Percentiles rank a stretch among this genome's conserved stretches.
phyloP scores from a whole-genome alignment of 2,329 filamentous ascomycete genomes.

The Xenoacremonium recifei region DNA sequence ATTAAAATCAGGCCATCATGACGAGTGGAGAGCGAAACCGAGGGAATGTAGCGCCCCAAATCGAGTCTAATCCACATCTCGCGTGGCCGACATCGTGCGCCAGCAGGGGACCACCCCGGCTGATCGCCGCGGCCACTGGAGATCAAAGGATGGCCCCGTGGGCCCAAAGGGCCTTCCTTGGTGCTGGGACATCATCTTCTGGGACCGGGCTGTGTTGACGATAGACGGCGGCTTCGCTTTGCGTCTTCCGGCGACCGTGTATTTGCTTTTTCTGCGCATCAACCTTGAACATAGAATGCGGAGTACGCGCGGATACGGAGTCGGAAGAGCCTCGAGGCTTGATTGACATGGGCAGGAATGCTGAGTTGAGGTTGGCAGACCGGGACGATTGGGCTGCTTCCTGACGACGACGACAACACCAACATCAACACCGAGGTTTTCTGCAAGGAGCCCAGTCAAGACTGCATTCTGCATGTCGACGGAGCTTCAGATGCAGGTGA shows the following conservation, averaged over 20 bases:
- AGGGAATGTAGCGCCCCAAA: slow-evolving; percentile 13
- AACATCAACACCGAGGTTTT: too few relatives aligned
- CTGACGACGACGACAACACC: too few relatives aligned
- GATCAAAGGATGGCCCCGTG: slow-evolving; percentile 29
- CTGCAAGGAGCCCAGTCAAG: neutral
- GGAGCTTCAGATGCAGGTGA: neutral
- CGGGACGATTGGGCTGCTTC: too few relatives aligned
- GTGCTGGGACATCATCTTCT: neutral
- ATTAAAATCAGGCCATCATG: slow-evolving; percentile 29
- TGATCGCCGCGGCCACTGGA: slow-evolving; percentile 28
- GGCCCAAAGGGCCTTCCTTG: slow-evolving; percentile 10
- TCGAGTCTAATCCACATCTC: slow-evolving; percentile 29
- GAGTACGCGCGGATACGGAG: neutral
- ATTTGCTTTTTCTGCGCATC: too few relatives aligned
- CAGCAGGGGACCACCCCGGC: slow-evolving; percentile 22
- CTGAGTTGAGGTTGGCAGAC: too few relatives aligned
- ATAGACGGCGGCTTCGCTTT: too few relatives aligned
- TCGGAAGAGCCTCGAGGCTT: neutral
- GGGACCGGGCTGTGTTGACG: neutral
- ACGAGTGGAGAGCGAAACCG: slow-evolving; percentile 16
- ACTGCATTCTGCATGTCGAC: neutral
- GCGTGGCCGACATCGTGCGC: slow-evolving; percentile 26
- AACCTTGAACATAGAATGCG: neutral
- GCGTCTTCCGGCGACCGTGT: too few relatives aligned
- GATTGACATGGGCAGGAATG: too few relatives aligned